Conservation (phyloP, 2,329 filamentous ascomycete species). For the Pyricularia sp. region DNA sequence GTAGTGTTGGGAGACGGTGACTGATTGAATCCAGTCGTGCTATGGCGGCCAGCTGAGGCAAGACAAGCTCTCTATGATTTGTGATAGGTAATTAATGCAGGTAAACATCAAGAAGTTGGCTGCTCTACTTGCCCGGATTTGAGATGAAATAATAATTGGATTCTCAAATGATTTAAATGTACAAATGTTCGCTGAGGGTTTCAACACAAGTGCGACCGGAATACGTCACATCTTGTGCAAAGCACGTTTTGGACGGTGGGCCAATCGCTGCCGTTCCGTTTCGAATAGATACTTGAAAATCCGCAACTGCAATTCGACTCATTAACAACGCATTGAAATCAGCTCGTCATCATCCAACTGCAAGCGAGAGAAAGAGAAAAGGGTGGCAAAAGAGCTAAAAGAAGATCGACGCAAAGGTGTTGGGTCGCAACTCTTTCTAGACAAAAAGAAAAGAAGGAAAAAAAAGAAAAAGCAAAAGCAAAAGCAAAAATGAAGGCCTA, state of each 20-base stretch:
- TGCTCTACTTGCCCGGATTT: neutral
- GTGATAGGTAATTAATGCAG: too few relatives aligned
- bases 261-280: neutral
- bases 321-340: neutral
- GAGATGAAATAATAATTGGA: neutral
- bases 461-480: neutral
- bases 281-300: neutral
- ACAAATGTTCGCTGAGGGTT: neutral
- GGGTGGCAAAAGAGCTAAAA: neutral
- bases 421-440: too few relatives aligned
- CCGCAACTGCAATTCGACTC: neutral
- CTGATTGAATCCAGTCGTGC: neutral
- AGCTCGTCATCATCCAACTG: neutral
- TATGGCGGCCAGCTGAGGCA: neutral
- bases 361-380: neutral
- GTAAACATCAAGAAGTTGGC: neutral
- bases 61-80: neutral
- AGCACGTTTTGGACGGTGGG: conserved; percentile 2
- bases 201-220: neutral
- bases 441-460: neutral
- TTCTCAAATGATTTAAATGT: neutral
- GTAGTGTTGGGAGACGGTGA: neutral
- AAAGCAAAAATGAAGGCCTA: conserved; percentile 3
- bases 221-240: neutral
- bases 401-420: too few relatives aligned